Base-by-base conservation (phyloP, 2,329 filamentous ascomycete species). In the Fusarium heterosporum region DNA sequence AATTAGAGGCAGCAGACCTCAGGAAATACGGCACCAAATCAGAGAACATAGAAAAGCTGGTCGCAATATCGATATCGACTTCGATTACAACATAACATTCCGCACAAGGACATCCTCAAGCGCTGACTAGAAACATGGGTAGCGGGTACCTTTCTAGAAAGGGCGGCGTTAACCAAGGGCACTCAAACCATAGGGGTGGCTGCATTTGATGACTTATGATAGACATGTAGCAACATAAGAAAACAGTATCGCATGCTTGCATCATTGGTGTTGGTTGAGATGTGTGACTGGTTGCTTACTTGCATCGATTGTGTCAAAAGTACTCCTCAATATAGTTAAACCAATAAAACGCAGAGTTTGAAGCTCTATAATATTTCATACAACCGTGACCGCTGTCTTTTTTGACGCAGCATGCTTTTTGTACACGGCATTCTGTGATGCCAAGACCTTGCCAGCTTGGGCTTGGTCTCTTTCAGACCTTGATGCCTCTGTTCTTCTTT, bases 171-270 rank as follows among this genome's bases (percentile, higher is more conserved):
- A 43, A 70, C 62, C 70, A 66, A 48, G 41, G 58, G 47, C 58
- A 51, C 55, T 64, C 52, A 50, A 30, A 53, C 53, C 55, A 65
- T 62, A 57, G 62, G 62, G 55, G 55, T 59, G 61, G 57, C 59
- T 59, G 56, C 59, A 52, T 58, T 66, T 72, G 57, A 73, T 69
- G 66, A 69, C 51, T 66, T 69, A 72, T 68, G 71, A 73, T 68
- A 73, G 68, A 73, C 46, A 67, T 61, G 56, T 64, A 67, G 68
- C 46, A 69, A 62, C 51, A 71, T 38, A 61, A 55, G 47, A 64
- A 50, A 61, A 38, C 48, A 36, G 61, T 43, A 53, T 40, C 43
- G 42, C 39, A 45, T 43, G 55, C 48, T 60, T 49, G 42, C 38
- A 34, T 22, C 14, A 55, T 32, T 16, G 34, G 30, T 45, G 16